Conservation (phyloP, 805 yeast genomes). For the Saccharomycopsis microspora region DNA sequence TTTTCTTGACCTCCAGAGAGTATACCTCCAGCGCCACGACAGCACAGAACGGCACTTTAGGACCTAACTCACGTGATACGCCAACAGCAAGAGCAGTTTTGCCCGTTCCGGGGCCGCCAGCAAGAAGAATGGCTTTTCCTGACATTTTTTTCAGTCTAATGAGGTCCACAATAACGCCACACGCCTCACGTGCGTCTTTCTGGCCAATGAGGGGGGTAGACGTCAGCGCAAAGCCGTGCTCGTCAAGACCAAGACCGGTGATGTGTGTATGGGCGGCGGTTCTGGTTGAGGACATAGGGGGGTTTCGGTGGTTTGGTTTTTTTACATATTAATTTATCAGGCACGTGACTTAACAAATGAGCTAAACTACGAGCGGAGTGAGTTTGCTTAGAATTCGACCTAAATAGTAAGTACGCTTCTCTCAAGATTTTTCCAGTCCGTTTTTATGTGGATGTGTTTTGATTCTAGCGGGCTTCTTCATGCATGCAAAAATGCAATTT, state of each 20-base stretch:
- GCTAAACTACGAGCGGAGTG: no score
- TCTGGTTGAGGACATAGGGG: conserved; percentile 23
- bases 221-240: conserved; percentile 70
- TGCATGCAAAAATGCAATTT: no score
- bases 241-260: conserved; percentile 90
- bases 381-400: no score
- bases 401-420: no score
- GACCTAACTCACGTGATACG: conserved; percentile 90
- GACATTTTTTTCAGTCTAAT: conserved; percentile 88
- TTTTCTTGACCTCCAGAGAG: conserved; percentile 94
- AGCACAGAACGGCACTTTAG: conserved; percentile 96
- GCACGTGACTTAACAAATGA: no score
- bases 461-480: no score
- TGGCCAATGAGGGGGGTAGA: conserved; percentile 74
- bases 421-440: no score
- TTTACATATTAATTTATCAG: no score
- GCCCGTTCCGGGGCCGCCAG: conserved; percentile 98
- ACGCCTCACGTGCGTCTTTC: conserved; percentile 71
- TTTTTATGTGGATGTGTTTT: no score
- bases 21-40: conserved; percentile 90
- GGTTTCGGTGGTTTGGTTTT: no score
- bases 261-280: conserved; percentile 97
- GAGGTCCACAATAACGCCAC: conserved; percentile 89
- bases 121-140: conserved; percentile 89
- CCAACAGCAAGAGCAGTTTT: conserved; percentile 96